These are phyloP conservation scores for Volvariella volvacea DNA, from an alignment of 1,284 basidiomycete genomes.

Conservation along the genomic window DNA sequence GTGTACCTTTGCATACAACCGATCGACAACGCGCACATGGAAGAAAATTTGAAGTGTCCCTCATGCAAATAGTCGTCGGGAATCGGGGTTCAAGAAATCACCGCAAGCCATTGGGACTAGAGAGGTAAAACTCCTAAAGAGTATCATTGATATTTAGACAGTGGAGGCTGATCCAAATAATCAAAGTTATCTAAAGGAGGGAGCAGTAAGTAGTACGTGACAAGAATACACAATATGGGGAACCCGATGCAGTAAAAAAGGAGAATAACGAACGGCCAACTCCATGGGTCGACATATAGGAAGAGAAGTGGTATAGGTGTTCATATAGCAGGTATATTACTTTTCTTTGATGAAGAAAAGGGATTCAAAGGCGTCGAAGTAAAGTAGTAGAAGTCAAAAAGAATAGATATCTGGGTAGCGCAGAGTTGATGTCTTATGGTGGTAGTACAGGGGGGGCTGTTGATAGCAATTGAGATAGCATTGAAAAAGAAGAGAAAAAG, in stretches of 20 bases:
- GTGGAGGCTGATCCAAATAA: too few relatives aligned
- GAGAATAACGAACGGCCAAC: slow-evolving; percentile 3
- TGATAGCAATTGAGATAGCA: slow-evolving; percentile 10
- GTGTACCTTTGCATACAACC: too few relatives aligned
- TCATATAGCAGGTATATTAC: slow-evolving; percentile 10
- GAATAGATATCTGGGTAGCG: slow-evolving; percentile 10
- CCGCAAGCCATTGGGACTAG: too few relatives aligned
- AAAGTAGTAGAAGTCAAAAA: slow-evolving; percentile 5
- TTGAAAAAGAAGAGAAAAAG: too few relatives aligned
- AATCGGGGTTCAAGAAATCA: too few relatives aligned
- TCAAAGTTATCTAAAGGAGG: slow-evolving; percentile 5
- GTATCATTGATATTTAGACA: too few relatives aligned
- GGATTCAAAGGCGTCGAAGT: slow-evolving; percentile 4
- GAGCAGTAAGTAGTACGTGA: slow-evolving; percentile 6
- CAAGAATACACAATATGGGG: background rate
- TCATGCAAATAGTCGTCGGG: too few relatives aligned
- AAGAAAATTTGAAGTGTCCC: too few relatives aligned
- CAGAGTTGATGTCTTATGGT: slow-evolving; percentile 8
- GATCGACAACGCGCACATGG: background rate
- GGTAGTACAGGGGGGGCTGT: slow-evolving; percentile 6
- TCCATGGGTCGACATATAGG: background rate
- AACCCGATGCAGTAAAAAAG: slow-evolving; percentile 8
- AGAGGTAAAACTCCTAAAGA: too few relatives aligned
- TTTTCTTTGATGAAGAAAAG: slow-evolving; percentile 5
- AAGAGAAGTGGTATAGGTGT: slow-evolving; percentile 10